Base-by-base conservation (phyloP, 371 early-diverging fungal species). In the Synchytrium microbalum region DNA sequence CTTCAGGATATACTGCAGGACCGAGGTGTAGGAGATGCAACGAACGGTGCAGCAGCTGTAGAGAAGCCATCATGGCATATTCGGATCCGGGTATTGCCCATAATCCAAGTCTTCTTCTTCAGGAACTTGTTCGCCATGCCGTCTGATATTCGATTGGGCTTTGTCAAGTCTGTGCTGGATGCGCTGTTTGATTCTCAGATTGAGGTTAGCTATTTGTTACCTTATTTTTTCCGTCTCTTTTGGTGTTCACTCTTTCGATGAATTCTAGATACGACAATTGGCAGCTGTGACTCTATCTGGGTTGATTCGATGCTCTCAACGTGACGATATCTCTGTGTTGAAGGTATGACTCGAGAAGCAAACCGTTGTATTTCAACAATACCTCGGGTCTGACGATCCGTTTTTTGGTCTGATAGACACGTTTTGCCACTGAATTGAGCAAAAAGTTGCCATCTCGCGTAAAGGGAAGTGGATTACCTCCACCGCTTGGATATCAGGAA, bases 231-330 rank as follows among this genome's bases (percentile, higher is more conserved):
- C 27, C 61, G 29, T 66, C 56, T 32, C 3, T 28, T 25, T 23
- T 14, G 14, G 32, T 16, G 3, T n/a, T 3, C 27, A 26, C 32
- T 61, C 27, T 14, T 67, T 19, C 68, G 88, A 82, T 89, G 92
- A n/a, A n/a, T n/a, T n/a, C n/a, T n/a, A n/a, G n/a, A n/a, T n/a
- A 24, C 84, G 94, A 0, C 88, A 90, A 70, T 68, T 90, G 64
- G 93, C 93, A 0, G 84, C 88, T 2, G 79, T 83, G 1, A 91
- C 95, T 1, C 71, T 94, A 25, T 84, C 92, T 31, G 92, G 91
- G 24, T 75, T 94, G 58, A 85, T 94, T 24, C 86, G 91, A 46
- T 94, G 95, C 60, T 92, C 90, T 1, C 88, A 87, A 61, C 70
- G 90, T 10, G 86, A 84, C 25, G 85, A 91, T 8, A 88, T 88